Evolutionary conservation across 2,329 filamentous ascomycete species (phyloP).

Genomic region (Colletotrichum salicis): DNA sequence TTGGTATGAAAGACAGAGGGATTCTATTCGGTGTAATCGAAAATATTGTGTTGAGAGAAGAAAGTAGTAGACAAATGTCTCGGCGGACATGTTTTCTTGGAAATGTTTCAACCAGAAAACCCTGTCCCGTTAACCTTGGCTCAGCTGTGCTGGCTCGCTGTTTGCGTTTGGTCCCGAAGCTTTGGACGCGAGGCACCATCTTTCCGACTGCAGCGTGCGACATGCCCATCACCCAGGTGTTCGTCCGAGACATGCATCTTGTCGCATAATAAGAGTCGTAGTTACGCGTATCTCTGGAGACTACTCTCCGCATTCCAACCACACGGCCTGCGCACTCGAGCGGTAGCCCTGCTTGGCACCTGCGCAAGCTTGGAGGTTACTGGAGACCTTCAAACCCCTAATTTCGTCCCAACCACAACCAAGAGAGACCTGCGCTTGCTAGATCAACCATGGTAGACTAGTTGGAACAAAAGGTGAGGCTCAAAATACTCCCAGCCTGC

Average conservation of each 20-base stretch:
- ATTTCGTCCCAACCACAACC: conserved; percentile 6
- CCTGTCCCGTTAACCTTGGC: not conserved
- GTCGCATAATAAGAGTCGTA: conserved; percentile 1
- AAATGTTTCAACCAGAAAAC: not conserved
- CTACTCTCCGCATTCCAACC: not conserved
- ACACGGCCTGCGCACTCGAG: not conserved
- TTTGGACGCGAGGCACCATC: not conserved
- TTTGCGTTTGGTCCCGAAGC: not conserved
- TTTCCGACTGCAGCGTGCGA: not conserved
- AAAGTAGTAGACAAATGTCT: not conserved
- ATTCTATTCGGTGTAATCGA: too few relatives aligned
- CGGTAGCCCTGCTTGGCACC: not conserved
- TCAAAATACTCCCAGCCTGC: not conserved
- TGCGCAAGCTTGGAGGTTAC: not conserved
- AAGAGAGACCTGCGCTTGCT: not conserved
- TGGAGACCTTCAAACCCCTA: not conserved
- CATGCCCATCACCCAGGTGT: not conserved
- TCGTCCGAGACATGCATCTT: conserved; percentile 9
- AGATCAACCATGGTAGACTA: not conserved
- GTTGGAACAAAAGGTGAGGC: not conserved
- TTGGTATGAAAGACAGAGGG: not conserved
- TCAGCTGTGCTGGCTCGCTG: not conserved
- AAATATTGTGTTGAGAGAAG: not conserved
- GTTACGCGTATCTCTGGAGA: not conserved
- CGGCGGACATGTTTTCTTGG: not conserved